Base-by-base conservation (phyloP, 768 basidiomycete genomes). In the Agaricus subrufescens region DNA sequence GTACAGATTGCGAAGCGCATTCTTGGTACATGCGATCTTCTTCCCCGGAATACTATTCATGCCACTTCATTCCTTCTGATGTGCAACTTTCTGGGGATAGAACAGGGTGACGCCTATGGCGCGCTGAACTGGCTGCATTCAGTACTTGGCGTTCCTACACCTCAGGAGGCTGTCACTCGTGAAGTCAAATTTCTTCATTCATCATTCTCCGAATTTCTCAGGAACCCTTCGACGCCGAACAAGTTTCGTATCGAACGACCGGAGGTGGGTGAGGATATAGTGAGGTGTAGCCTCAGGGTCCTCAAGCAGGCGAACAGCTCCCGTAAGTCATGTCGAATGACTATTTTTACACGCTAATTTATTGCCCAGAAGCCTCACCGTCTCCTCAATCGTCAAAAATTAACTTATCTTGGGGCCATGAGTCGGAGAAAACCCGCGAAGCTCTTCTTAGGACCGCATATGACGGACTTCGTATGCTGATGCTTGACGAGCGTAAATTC, bases 61-160 rank as follows among this genome's bases (percentile, higher is more conserved):
- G 19, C 48, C 11, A 43, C 48, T 25, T 19, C 48, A 2, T 43
- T 56, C 27, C 12, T 43, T 14, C 42, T 50, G n/a, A 50, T 42
- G 19, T 56, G 54, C 19, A 56, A 56, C n/a, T 37, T 55, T 31
- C 29, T 56, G 42, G 54, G 47, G 7, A 29, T 50, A 11, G 10
- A 23, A n/a, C 54, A 56, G 42, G 2, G 42, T 26, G 30, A 34
- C 7, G 54, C 48, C 19, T 45, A 50, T n/a, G 14, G 34, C 6
- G 27, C 54, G 3, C 25, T 56, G 7, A 19, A 50, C 12, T 27
- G 48, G 25, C 54, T 56, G 30, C 48, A 44, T 26, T 56, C 54
- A 7, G 47, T 56, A 5, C 30, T 56, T 40, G 39, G 25, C 11
- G 30, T 50, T 42, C 54, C 47, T 0, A 29, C 30, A 10, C 48